These are phyloP conservation scores for Chaetomidium leptoderma DNA, from an alignment of 495 filamentous ascomycete genomes.

Conservation along the genomic window DNA sequence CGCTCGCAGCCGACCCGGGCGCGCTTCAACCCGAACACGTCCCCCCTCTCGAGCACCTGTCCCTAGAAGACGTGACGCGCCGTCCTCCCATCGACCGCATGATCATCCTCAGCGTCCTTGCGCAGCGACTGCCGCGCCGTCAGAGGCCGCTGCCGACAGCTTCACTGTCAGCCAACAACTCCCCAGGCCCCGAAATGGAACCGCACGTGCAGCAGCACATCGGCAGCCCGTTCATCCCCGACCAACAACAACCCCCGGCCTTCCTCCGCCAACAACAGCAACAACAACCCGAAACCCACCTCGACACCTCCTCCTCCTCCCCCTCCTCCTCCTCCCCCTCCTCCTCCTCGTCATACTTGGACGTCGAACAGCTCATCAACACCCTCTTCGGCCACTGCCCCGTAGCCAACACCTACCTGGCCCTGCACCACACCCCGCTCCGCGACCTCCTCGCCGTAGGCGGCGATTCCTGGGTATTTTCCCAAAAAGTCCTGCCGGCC, in stretches of 20 bases:
- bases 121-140: conserved; percentile 37
- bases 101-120: conserved; percentile 36
- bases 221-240: conserved; percentile 14
- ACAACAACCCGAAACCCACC: conserved; percentile 6
- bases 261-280: background rate
- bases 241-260: conserved; percentile 15
- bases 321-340: background rate
- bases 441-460: conserved; percentile 45
- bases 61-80: conserved; percentile 28
- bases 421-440: conserved; percentile 46
- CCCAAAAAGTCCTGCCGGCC: conserved; percentile 38
- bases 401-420: conserved; percentile 44
- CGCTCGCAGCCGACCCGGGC: conserved; percentile 26
- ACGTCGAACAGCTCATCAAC: conserved; percentile 34
- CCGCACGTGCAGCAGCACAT: conserved; percentile 23
- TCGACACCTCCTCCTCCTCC: conserved; percentile 2
- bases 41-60: conserved; percentile 30
- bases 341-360: too few species aligned
- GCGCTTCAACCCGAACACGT: conserved; percentile 24
- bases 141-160: conserved; percentile 9
- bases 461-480: conserved; percentile 48
- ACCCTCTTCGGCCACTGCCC: conserved; percentile 38
- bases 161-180: conserved; percentile 25
- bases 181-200: conserved; percentile 30
- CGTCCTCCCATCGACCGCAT: conserved; percentile 33